A percentile compares a stretch with the other conserved stretches of the same genome.
Conservation (phyloP, 306 rosid genomes). For the Amphicarpaea edgeworthii region DNA sequence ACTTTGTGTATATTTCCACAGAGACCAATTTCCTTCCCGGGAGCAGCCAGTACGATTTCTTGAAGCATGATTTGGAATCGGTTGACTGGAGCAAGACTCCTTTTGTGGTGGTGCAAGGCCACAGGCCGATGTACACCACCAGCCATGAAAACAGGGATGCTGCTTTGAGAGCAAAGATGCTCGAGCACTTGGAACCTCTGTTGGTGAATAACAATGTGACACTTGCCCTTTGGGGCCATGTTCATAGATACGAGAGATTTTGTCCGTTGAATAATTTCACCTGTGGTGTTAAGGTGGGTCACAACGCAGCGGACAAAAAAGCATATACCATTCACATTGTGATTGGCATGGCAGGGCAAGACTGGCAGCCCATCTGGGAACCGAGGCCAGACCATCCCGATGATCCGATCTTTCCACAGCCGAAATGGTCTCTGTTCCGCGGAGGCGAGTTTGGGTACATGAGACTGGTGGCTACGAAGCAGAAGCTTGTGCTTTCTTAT, state of each 20-base stretch:
- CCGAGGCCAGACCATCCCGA: conserved; percentile 72
- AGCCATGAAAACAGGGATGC: conserved; percentile 78
- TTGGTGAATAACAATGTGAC: conserved; percentile 80
- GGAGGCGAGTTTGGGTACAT: conserved; percentile 95
- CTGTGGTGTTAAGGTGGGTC: conserved; percentile 60
- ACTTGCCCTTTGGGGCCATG: conserved; percentile 95
- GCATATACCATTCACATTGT: conserved; percentile 79
- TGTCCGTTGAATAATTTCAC: conserved; percentile 80
- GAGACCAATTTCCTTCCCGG: conserved; percentile 92
- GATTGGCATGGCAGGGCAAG: conserved; percentile 95
- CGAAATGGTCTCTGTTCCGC: conserved; percentile 72
- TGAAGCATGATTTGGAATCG: conserved; percentile 80
- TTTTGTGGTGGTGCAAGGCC: conserved; percentile 86
- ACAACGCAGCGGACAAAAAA: conserved; percentile 49
- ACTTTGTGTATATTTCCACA: conserved; percentile 81
- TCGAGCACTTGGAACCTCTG: conserved; percentile 83
- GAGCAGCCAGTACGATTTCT: conserved; percentile 72
- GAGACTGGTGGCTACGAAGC: conserved; percentile 72
- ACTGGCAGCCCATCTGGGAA: conserved; percentile 90
- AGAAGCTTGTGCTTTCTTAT: conserved; percentile 71
- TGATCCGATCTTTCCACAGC: conserved; percentile 86
- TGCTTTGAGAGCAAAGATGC: conserved; percentile 67
- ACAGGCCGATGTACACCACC: conserved; percentile 92
- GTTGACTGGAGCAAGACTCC: conserved; percentile 77
- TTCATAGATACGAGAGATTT: conserved; percentile 90